Base-by-base conservation (phyloP, 202 grass and related monocot species). In the Panicum virgatum region DNA sequence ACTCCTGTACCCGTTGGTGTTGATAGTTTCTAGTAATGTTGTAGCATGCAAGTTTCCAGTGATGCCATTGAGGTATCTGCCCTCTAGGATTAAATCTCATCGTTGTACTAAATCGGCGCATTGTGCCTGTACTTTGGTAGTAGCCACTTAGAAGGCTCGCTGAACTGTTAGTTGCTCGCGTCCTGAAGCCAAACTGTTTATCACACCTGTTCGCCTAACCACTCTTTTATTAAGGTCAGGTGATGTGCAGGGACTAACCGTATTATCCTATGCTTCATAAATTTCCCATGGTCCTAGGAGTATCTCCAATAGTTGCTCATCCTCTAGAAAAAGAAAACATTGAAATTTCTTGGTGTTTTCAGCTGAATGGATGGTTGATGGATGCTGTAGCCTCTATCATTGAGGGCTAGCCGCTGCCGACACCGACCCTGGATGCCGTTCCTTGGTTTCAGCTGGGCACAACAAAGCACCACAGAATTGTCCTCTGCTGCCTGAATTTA, bases 211-310 rank as follows among this genome's bases (percentile, higher is more conserved):
- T 34, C 23, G 15, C 60, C 2, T 20, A 47, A 80, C 60, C 29
- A 32, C 45, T 58, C 39, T 71, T 60, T 75, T 69, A 52, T 69
- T 69, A 62, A 69, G 50, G 10, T 20, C 52, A 82, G 25, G 12
- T 82, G 78, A 87, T 9, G 53, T 60, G 62, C 40, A 63, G 71
- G 62, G 66, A 47, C 58, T 37, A 73, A 85, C 34, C 34, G 53
- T 64, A 23, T 64, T 64, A 34, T 64, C 30, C 26, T 54, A 53
- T 14, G 30, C 40, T 46, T 47, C 39, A 14, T 52, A 36, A 44
- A 62, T 40, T 14, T 26, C 64, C 27, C 56, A 9, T n/a, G 56
- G 15, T 27, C 29, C 38, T 34, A 42, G n/a, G n/a, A n/a, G 9
- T 11, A n/a, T 34, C 30, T 52, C 40, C 15, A 3, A 16, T 8